Percentiles rank a stretch among this genome's conserved stretches.
These are phyloP conservation scores for Ogataea haglerorum DNA, from an alignment of 805 yeast genomes.

Conservation along the genomic window DNA sequence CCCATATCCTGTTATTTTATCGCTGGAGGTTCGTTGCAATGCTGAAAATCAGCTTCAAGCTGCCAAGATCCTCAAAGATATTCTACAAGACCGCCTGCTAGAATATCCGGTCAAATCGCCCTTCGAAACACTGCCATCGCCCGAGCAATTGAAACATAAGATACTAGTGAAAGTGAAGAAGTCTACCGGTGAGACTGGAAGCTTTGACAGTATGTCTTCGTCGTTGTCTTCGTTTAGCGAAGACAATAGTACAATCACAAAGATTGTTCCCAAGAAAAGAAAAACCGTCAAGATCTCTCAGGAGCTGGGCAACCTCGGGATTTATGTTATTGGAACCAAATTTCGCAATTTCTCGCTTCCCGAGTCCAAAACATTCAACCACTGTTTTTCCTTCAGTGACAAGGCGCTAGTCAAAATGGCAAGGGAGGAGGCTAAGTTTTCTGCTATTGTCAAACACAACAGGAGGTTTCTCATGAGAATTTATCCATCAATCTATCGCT, in stretches of 20 bases:
- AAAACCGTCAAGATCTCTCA: constrained; percentile 30
- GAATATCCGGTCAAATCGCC: constrained; percentile 33
- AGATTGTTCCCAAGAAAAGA: constrained; percentile 19
- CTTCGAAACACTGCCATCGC: constrained; percentile 56
- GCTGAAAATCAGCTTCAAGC: constrained; percentile 62
- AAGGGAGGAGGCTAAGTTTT: constrained; percentile 53
- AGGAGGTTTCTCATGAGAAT: constrained; percentile 70
- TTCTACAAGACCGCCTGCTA: constrained; percentile 58
- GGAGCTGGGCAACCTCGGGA: constrained; percentile 58
- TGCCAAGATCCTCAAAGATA: constrained; percentile 47
- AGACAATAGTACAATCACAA: constrained; percentile 25
- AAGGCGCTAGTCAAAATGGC: constrained; percentile 59
- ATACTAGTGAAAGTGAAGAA: constrained; percentile 76
- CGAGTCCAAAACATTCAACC: constrained; percentile 75
- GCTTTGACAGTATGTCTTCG: constrained; percentile 18
- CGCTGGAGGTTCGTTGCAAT: constrained; percentile 82
- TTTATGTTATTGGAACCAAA: constrained; percentile 71
- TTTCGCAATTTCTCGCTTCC: constrained; percentile 82
- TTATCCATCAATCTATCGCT: constrained; percentile 79
- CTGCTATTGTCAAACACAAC: constrained; percentile 73
- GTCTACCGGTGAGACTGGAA: constrained; percentile 16
- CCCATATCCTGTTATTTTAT: constrained; percentile 79
- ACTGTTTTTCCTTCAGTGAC: constrained; percentile 85
- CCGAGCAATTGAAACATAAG: constrained; percentile 64
- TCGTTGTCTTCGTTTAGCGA: constrained; percentile 33